These are phyloP conservation scores for Vitis rotundifolia DNA, from an alignment of 164 flowering plant genomes.

Conservation along the genomic window DNA sequence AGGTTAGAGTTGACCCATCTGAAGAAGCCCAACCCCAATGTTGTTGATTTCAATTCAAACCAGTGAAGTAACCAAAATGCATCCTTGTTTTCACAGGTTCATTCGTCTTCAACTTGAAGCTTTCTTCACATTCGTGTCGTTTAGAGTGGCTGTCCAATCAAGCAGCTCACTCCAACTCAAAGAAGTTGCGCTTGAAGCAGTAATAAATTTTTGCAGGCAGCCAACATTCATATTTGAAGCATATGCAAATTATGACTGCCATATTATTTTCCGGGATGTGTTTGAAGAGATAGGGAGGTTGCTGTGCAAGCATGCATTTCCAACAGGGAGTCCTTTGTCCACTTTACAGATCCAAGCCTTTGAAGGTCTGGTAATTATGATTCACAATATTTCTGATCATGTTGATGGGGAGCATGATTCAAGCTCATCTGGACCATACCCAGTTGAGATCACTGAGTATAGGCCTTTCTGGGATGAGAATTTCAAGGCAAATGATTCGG, in stretches of 20 bases:
- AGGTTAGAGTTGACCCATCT: slow-evolving; percentile 36
- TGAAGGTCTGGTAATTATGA: slow-evolving; percentile 66
- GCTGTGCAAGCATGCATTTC: slow-evolving; percentile 80
- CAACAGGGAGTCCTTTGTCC: slow-evolving; percentile 41
- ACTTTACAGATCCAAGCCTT: slow-evolving; percentile 76
- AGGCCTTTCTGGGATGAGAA: slow-evolving; percentile 77
- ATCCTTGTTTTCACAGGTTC: slow-evolving; percentile 44
- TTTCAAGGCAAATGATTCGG: slow-evolving; percentile 31
- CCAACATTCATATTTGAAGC: slow-evolving; percentile 69
- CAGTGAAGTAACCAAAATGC: not conserved
- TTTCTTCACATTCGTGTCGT: slow-evolving; percentile 70
- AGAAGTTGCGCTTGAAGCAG: slow-evolving; percentile 86
- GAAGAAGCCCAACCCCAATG: too few species aligned
- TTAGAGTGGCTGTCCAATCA: slow-evolving; percentile 42
- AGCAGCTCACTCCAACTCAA: slow-evolving; percentile 42
- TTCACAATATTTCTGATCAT: slow-evolving; percentile 75
- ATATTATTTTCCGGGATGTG: slow-evolving; percentile 56
- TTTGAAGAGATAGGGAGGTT: slow-evolving; percentile 78
- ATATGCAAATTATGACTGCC: slow-evolving; percentile 80
- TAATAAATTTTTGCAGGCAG: slow-evolving; percentile 86
- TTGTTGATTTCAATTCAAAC: not conserved
- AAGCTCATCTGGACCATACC: slow-evolving; percentile 33
- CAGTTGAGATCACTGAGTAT: slow-evolving; percentile 47
- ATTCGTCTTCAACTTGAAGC: slow-evolving; percentile 84
- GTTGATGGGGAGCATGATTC: slow-evolving; percentile 38